Evolutionary conservation across 352 stramenopile genomes (phyloP), one percentile per base, ranked within the genome.

Genomic region (Pythium aphanidermatum): DNA sequence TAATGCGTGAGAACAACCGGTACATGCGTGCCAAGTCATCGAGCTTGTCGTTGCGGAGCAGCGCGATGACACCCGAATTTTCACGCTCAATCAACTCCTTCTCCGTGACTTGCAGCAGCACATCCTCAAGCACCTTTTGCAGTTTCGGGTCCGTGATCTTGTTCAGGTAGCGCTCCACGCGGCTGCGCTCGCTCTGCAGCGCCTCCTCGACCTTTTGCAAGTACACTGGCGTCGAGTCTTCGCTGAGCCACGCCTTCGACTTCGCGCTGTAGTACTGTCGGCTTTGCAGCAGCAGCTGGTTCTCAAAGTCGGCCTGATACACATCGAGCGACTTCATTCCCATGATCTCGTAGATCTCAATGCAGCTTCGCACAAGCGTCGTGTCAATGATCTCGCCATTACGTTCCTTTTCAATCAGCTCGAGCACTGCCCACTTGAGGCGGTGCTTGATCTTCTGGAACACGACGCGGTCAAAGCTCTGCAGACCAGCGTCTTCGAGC

Each of bases 281-380:
- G n/a, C 95, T 99, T 21, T 80, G 83, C 19, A 80, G 60, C 11
- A 99, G 81, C 20, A 99, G 74, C 8, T 96, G 80, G 40, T 73
- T 65, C 65, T 99, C 97, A 24, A 99, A 82, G 61, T 98, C 89
- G 28, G 61, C 74, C 21, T 90, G 91, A 73, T 99, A 99, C n/a
- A 97, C 86, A 39, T 99, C 92, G 4, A 99, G 76, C 5, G 69
- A 89, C 48, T 90, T 92, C 90, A 96, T 96, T 46, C 96, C 96
- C 95, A 99, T 99, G 47, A 91, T 86, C 66, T 99, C 96, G 61
- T 98, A 99, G 28, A 99, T 90, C 65, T 98, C 93, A 25, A 99
- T 83, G 63, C 96, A 98, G 53, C 80, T 93, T 66, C 96, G 96
- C 58, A 99, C 73, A 24, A 99, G 74, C 27, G 80, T 92, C 53